Evolutionary conservation across 345 rosid genomes (phyloP).

Genomic region (Citrus australasica): DNA sequence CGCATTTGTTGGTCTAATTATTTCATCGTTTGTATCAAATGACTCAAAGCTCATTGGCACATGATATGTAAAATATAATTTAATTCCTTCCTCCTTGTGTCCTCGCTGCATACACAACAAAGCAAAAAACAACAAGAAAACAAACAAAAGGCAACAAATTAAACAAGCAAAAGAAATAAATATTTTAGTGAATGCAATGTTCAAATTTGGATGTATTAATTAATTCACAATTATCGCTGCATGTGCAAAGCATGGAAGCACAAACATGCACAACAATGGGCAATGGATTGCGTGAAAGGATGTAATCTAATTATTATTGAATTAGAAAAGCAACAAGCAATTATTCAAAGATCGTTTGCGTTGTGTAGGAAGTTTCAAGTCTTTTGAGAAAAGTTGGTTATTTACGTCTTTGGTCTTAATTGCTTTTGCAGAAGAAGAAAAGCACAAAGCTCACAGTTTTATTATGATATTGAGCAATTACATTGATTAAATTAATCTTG

Average conservation of each 20-base stretch:
- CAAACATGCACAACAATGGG: no score
- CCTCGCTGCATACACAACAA: neutral
- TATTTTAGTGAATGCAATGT: neutral
- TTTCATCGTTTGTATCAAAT: neutral
- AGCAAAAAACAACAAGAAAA: neutral
- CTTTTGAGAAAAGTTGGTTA: neutral
- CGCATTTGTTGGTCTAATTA: fast-evolving
- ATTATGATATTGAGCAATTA: neutral
- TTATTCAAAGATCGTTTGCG: neutral
- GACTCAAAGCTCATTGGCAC: neutral
- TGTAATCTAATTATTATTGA: no score
- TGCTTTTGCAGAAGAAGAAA: neutral
- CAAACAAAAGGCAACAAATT: neutral
- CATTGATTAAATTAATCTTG: neutral
- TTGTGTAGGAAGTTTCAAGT: neutral
- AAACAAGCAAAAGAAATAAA: neutral
- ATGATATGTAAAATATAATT: neutral
- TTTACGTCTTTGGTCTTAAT: neutral
- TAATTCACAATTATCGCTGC: neutral
- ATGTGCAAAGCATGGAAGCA: neutral
- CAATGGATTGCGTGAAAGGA: neutral
- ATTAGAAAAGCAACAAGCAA: neutral
- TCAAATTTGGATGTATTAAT: neutral
- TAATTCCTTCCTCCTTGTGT: neutral
- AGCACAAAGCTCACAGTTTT: neutral